Conservation (phyloP, 306 rosid genomes). For the Medicago arabica region DNA sequence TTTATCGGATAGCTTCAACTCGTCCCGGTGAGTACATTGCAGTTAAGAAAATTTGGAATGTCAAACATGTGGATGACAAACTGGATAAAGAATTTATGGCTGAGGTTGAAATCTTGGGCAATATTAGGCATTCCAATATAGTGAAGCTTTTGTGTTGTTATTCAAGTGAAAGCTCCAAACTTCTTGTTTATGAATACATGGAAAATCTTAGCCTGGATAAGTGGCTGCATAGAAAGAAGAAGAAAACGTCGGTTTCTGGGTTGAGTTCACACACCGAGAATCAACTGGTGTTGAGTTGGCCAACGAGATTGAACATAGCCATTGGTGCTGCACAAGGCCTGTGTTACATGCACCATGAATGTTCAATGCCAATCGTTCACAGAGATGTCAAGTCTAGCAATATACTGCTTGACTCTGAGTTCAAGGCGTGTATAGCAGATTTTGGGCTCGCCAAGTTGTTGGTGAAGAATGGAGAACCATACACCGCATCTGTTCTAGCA, state of each 20-base stretch:
- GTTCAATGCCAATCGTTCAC: conserved; percentile 77
- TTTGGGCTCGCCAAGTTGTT: conserved; percentile 87
- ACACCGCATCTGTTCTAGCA: conserved; percentile 65
- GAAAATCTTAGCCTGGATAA: conserved; percentile 77
- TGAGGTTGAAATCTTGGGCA: conserved; percentile 74
- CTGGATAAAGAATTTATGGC: conserved; percentile 73
- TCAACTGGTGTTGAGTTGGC: conserved; percentile 67
- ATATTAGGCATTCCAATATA: conserved; percentile 79
- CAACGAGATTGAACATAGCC: conserved; percentile 75
- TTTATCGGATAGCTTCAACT: conserved; percentile 63
- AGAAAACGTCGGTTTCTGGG: conserved; percentile 32
- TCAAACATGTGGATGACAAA: conserved; percentile 51
- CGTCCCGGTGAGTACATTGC: conserved; percentile 62
- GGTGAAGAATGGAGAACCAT: conserved; percentile 58
- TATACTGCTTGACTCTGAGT: conserved; percentile 74
- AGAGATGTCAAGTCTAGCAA: conserved; percentile 93
- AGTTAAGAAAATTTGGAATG: conserved; percentile 72
- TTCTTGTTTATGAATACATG: conserved; percentile 92
- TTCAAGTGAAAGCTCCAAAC: conserved; percentile 69
- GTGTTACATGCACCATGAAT: conserved; percentile 87
- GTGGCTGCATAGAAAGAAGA: conserved; percentile 73
- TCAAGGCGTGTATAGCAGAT: conserved; percentile 86
- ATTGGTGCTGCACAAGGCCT: conserved; percentile 87
- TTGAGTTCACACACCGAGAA: conserved; percentile 39
- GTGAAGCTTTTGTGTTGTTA: conserved; percentile 85